Conservation (phyloP, 2,329 filamentous ascomycete species). For the Colletotrichum orchidophilum region DNA sequence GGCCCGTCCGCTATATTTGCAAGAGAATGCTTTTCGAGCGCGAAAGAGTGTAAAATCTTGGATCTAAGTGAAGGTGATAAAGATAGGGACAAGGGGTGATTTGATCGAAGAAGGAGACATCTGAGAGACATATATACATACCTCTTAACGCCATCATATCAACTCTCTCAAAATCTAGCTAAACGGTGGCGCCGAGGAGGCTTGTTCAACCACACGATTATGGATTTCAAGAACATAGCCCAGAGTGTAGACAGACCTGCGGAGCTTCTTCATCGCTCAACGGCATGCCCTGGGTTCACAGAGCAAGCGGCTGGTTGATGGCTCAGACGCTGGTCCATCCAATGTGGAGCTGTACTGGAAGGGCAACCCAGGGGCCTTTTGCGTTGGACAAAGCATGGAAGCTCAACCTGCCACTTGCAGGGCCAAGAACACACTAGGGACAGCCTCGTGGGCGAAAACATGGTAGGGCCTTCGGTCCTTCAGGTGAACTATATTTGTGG, state of each 20-base stretch:
- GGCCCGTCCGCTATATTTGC: not conserved
- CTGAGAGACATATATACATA: not conserved
- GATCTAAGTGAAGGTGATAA: not conserved
- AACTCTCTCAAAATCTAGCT: not conserved
- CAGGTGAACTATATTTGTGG: not conserved
- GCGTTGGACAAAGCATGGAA: slow-evolving; percentile 16
- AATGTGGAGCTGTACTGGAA: not conserved
- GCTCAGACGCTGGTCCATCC: not conserved
- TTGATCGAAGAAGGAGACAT: not conserved
- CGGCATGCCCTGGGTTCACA: not conserved
- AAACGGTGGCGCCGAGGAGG: not conserved
- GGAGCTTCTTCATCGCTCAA: not conserved
- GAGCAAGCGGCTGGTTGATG: not conserved
- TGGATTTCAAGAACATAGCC: not conserved
- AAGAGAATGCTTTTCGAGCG: not conserved
- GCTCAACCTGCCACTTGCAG: not conserved
- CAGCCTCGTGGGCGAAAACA: not conserved
- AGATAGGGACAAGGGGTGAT: not conserved
- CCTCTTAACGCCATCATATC: not conserved
- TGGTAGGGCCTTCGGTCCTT: not conserved
- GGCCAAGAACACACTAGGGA: slow-evolving; percentile 4
- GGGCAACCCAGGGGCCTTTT: not conserved
- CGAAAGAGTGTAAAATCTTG: slow-evolving; percentile 6
- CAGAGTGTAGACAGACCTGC: not conserved
- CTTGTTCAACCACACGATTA: not conserved